Conservation (phyloP, 2,329 filamentous ascomycete species). For the Cladophialophora bantiana region DNA sequence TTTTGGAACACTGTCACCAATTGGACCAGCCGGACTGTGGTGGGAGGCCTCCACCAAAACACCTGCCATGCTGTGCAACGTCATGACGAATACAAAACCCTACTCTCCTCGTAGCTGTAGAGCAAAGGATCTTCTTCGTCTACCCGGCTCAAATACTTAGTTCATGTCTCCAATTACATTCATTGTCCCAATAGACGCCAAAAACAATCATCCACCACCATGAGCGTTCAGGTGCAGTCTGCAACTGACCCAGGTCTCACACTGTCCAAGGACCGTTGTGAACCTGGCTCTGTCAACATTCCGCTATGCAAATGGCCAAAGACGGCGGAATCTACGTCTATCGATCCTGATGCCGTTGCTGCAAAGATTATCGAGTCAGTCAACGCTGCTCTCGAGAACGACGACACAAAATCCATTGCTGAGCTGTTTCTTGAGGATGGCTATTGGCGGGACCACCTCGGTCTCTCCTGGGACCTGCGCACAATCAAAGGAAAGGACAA, state of each 20-base stretch:
- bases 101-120: background rate
- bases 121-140: background rate
- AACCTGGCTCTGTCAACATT: conserved; percentile 64
- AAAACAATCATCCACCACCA: background rate
- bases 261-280: conserved; percentile 53
- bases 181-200: background rate
- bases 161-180: background rate
- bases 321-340: conserved; percentile 44
- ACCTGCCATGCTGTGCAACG: background rate
- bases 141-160: background rate
- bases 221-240: conserved; percentile 30
- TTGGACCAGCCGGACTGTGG: background rate
- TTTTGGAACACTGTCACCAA: background rate
- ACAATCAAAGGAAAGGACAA: conserved; percentile 58
- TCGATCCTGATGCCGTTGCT: conserved; percentile 50
- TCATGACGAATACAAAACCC: background rate
- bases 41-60: background rate
- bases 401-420: conserved; percentile 46
- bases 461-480: conserved; percentile 62
- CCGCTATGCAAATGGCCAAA: conserved; percentile 53
- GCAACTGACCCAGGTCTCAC: conserved; percentile 33
- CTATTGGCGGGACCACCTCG: conserved; percentile 67
- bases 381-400: conserved; percentile 49
- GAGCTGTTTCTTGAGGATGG: conserved; percentile 59
- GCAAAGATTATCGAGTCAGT: conserved; percentile 48